Percentiles rank a stretch among this genome's conserved stretches.
These are phyloP conservation scores for Penicillium antarcticum DNA, from an alignment of 495 filamentous ascomycete species.

Conservation along the genomic window DNA sequence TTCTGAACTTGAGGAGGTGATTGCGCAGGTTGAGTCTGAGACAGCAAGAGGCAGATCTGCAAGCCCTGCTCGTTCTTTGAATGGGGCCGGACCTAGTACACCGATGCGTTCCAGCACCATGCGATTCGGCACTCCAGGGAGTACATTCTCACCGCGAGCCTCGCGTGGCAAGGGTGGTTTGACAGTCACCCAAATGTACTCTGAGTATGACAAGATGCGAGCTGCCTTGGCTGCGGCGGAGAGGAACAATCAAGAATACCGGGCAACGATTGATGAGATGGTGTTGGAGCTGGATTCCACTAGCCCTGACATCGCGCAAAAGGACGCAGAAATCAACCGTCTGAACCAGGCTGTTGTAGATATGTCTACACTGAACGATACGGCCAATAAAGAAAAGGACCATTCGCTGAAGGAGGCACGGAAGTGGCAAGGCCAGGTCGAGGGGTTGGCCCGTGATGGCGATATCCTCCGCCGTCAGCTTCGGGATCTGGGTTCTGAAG, in stretches of 20 bases:
- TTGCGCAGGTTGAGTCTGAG: slow-evolving; percentile 64
- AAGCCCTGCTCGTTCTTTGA: slow-evolving; percentile 51
- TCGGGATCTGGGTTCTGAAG: slow-evolving; percentile 84
- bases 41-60: slow-evolving; percentile 35
- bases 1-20: slow-evolving; percentile 68
- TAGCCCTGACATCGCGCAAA: slow-evolving; percentile 60
- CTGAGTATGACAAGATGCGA: slow-evolving; percentile 61
- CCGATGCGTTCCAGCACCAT: slow-evolving; percentile 35
- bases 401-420: slow-evolving; percentile 56
- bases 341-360: slow-evolving; percentile 67
- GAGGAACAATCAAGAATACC: slow-evolving; percentile 65
- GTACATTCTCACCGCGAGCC: slow-evolving; percentile 54
- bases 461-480: slow-evolving; percentile 81
- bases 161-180: slow-evolving; percentile 55
- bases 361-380: slow-evolving; percentile 68
- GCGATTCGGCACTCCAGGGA: slow-evolving; percentile 42
- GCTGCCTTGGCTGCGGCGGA: slow-evolving; percentile 61
- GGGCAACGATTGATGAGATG: slow-evolving; percentile 77
- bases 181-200: slow-evolving; percentile 65
- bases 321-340: slow-evolving; percentile 51
- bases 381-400: slow-evolving; percentile 53
- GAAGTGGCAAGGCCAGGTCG: slow-evolving; percentile 69
- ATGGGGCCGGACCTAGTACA: slow-evolving; percentile 47
- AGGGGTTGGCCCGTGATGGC: slow-evolving; percentile 67
- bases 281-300: slow-evolving; percentile 56